A percentile compares a stretch with the other conserved stretches of the same genome.
Conservation (phyloP, 169 alveolate genomes). For the Eimeria sp. region DNA sequence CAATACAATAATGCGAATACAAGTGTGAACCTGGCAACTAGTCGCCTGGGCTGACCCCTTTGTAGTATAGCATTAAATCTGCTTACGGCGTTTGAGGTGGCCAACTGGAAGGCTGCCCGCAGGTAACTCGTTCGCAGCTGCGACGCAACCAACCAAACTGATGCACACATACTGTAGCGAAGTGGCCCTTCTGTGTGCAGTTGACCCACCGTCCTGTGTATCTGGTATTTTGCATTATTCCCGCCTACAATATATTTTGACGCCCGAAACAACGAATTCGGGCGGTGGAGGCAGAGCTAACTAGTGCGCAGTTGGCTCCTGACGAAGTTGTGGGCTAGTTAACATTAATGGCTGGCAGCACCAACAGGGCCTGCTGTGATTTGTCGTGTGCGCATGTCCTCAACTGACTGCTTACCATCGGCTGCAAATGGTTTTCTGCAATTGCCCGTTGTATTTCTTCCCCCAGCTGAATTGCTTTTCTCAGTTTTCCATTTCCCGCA, state of each 20-base stretch:
- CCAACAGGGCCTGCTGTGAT: neutral
- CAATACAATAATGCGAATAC: neutral
- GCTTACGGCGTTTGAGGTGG: constrained; percentile 81
- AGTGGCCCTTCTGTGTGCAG: neutral
- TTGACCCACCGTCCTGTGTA: neutral
- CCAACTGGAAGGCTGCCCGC: constrained; percentile 89
- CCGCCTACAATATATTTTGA: neutral
- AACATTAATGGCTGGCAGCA: neutral
- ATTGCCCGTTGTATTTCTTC: constrained; percentile 86
- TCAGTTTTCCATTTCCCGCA: constrained; percentile 22
- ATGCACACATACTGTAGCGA: neutral
- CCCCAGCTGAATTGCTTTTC: constrained; percentile 82
- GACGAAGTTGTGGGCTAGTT: neutral
- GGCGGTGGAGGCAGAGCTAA: neutral
- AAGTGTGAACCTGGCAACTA: neutral
- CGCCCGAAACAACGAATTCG: neutral
- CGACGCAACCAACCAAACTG: neutral
- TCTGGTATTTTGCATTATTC: neutral
- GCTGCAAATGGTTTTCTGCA: constrained; percentile 84
- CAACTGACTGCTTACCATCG: constrained; percentile 77
- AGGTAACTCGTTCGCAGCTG: constrained; percentile 89
- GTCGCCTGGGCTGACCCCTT: neutral
- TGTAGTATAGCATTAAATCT: neutral
- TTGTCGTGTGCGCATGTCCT: neutral
- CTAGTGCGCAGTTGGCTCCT: neutral